Conservation (phyloP, 441 rosid species). For the Populus hybrid region DNA sequence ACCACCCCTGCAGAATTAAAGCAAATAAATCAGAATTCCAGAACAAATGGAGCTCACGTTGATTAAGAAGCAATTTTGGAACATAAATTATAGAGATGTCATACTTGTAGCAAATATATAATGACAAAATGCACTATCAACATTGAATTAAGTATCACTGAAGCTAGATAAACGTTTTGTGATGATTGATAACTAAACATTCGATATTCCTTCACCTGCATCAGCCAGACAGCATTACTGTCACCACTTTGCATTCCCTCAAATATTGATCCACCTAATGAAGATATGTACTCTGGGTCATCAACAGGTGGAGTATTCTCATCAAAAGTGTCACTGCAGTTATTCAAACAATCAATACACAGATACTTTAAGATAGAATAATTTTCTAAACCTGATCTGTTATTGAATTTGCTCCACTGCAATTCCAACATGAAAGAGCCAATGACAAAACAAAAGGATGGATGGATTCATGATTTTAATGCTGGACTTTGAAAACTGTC, state of each 20-base stretch:
- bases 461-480: not conserved
- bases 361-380: not conserved
- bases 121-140: not conserved
- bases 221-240: slow-evolving; percentile 63
- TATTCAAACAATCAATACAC: slow-evolving; percentile 17
- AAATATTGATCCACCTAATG: slow-evolving; percentile 68
- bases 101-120: not conserved
- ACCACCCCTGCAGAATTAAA: slow-evolving; percentile 56
- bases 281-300: slow-evolving; percentile 62
- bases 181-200: slow-evolving; percentile 9
- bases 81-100: not conserved
- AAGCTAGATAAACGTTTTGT: not conserved
- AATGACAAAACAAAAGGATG: not conserved
- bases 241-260: slow-evolving; percentile 72
- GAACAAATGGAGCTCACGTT: slow-evolving; percentile 5
- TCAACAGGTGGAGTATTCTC: slow-evolving; percentile 84
- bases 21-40: slow-evolving; percentile 19
- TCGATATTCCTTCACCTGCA: slow-evolving; percentile 52
- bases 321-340: slow-evolving; percentile 70
- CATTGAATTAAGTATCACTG: not conserved
- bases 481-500: not conserved
- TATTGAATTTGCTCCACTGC: not conserved
- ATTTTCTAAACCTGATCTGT: not conserved
- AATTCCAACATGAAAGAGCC: not conserved
- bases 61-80: slow-evolving; percentile 3